Percentiles rank a stretch among this genome's conserved stretches.
phyloP scores from a whole-genome alignment of 768 basidiomycete genomes.

The Phaeotremella fagi region DNA sequence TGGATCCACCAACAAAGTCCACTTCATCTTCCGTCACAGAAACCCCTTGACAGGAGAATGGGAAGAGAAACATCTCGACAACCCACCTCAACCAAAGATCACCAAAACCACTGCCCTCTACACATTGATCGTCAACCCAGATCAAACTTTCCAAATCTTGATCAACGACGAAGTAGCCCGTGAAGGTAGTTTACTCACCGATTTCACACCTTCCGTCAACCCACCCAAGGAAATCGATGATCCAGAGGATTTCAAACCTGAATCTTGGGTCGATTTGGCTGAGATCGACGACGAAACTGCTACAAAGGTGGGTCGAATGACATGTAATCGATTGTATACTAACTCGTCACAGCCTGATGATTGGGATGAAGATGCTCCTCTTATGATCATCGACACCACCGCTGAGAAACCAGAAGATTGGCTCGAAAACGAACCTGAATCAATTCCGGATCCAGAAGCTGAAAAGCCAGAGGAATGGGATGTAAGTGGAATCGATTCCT shows the following conservation, averaged over 20 bases:
- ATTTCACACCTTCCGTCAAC: conserved; percentile 91
- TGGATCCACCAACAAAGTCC: conserved; percentile 57
- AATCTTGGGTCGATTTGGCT: conserved; percentile 84
- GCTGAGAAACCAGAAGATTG: conserved; percentile 90
- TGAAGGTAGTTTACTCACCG: conserved; percentile 79
- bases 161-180: conserved; percentile 81
- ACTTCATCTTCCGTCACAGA: conserved; percentile 99
- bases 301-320: conserved; percentile 58
- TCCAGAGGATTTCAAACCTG: conserved; percentile 81
- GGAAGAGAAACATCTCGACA: conserved; percentile 92
- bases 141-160: conserved; percentile 87
- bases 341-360: conserved; percentile 65
- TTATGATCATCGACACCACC: conserved; percentile 80
- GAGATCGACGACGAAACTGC: conserved; percentile 81
- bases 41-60: conserved; percentile 85
- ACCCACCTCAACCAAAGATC: conserved; percentile 76
- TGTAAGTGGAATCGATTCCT: conserved; percentile 21
- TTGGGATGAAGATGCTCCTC: conserved; percentile 97
- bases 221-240: conserved; percentile 88
- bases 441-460: conserved; percentile 74
- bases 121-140: conserved; percentile 85
- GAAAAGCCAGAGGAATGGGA: conserved; percentile 99
- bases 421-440: conserved; percentile 80
- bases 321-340: conserved; percentile 4
- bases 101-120: conserved; percentile 89